A percentile compares a stretch with the other conserved stretches of the same genome.
phyloP scores from a whole-genome alignment of 2,329 filamentous ascomycete species.

The Colletotrichum liriopes region DNA sequence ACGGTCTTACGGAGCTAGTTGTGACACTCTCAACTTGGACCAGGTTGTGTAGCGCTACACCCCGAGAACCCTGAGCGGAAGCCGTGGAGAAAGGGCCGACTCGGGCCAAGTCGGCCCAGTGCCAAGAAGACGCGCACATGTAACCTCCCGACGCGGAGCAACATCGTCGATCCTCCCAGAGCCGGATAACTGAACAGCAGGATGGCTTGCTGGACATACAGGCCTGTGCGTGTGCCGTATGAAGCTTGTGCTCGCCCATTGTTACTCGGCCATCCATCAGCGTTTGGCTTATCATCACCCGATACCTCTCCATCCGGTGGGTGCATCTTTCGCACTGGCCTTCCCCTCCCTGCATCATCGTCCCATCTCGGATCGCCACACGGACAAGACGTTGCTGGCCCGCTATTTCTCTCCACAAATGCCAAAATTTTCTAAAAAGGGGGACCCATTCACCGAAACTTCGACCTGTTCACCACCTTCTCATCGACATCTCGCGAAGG shows the following conservation, averaged over 20 bases:
- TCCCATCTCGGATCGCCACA: constrained; percentile 17
- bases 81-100: constrained; percentile 23
- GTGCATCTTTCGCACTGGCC: constrained; percentile 2
- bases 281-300: background rate
- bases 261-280: background rate
- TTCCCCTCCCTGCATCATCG: constrained; percentile 12
- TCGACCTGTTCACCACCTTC: constrained; percentile 15
- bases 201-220: background rate
- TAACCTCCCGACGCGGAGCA: background rate
- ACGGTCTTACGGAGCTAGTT: background rate
- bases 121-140: background rate
- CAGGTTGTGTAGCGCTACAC: background rate
- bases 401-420: constrained; percentile 25
- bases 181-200: background rate
- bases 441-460: constrained; percentile 1
- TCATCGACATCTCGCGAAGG: constrained; percentile 1
- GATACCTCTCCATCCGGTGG: background rate
- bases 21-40: background rate
- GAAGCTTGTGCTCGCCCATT: background rate
- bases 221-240: background rate
- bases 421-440: constrained; percentile 16
- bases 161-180: constrained; percentile 5
- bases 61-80: constrained; percentile 7
- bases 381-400: constrained; percentile 12
- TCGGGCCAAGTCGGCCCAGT: constrained; percentile 6